Conservation (phyloP, 306 rosid species). For the Sindora glabra region DNA sequence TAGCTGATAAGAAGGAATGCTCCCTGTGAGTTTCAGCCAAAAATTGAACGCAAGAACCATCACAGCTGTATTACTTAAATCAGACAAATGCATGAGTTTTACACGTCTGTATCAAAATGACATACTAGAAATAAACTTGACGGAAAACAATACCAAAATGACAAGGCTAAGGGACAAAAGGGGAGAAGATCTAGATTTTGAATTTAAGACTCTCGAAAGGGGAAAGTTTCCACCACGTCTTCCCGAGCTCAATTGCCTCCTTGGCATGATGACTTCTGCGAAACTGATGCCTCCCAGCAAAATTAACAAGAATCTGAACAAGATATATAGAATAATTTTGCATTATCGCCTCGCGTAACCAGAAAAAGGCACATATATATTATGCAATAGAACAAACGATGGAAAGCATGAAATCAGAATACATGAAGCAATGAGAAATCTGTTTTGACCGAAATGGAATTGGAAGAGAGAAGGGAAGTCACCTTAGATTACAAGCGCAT, state of each 20-base stretch:
- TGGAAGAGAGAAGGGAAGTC: too few species aligned
- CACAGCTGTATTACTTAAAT: not conserved
- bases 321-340: too few species aligned
- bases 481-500: too few species aligned
- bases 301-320: too few species aligned
- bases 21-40: constrained; percentile 49
- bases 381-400: too few species aligned
- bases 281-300: constrained; percentile 8
- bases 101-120: not conserved
- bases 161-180: constrained; percentile 45
- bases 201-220: constrained; percentile 46
- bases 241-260: constrained; percentile 55
- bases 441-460: too few species aligned
- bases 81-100: not conserved
- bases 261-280: constrained; percentile 34
- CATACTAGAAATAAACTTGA: not conserved
- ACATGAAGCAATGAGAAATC: too few species aligned
- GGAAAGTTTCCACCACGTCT: constrained; percentile 63
- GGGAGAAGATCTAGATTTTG: constrained; percentile 71
- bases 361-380: too few species aligned
- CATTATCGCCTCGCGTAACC: too few species aligned
- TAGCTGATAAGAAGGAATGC: constrained; percentile 53
- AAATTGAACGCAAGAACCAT: not conserved
- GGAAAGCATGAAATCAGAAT: too few species aligned
- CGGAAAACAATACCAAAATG: constrained; percentile 59